Conservation (phyloP, 2,329 filamentous ascomycete genomes). For the Coniella vitis region DNA sequence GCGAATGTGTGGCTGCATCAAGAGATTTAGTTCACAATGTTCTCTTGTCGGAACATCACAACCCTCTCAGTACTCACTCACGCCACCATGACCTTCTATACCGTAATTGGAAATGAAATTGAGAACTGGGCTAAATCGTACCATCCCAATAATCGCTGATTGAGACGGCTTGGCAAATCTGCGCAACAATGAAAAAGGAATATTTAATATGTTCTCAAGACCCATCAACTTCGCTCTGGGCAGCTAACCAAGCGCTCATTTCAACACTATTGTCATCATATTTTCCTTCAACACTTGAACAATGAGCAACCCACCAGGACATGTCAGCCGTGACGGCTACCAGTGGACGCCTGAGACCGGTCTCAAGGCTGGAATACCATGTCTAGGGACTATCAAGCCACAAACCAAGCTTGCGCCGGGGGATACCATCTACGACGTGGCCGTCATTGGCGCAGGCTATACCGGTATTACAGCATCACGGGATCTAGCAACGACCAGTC, state of each 20-base stretch:
- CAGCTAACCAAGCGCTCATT: neutral
- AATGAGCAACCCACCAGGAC: constrained; percentile 9
- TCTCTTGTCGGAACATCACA: no score
- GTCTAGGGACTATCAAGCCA: constrained; percentile 10
- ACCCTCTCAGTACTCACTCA: no score
- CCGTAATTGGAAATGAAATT: neutral
- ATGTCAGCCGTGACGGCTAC: constrained; percentile 16
- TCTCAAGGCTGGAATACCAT: constrained; percentile 13
- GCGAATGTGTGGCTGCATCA: neutral
- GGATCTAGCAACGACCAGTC: constrained; percentile 23
- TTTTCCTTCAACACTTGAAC: neutral
- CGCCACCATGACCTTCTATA: neutral
- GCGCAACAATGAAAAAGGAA: neutral
- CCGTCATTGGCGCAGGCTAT: constrained; percentile 28
- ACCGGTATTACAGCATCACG: constrained; percentile 26
- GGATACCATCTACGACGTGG: constrained; percentile 16
- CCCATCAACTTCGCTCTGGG: neutral
- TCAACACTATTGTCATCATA: no score
- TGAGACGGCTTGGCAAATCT: no score
- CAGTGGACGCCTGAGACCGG: constrained; percentile 17
- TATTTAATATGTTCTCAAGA: neutral
- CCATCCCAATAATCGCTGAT: no score
- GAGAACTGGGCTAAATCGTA: neutral
- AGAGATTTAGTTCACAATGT: no score
- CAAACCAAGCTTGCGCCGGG: neutral